These are phyloP conservation scores for Debaryomycetaceae sp. DNA, from an alignment of 1,139 yeast genomes.

Conservation along the genomic window DNA sequence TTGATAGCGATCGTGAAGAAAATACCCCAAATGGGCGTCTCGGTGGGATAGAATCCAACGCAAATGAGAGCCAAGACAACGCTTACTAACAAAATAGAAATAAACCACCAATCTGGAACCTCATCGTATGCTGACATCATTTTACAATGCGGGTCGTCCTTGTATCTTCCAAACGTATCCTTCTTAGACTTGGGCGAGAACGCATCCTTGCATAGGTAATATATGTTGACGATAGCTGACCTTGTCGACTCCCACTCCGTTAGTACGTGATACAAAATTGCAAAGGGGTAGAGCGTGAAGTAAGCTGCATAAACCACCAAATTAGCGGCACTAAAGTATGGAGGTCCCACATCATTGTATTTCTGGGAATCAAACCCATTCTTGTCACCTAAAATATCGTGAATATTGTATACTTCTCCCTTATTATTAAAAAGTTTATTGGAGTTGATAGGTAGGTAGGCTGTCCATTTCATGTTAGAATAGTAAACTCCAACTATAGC, in stretches of 20 bases:
- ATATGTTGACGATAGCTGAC: constrained; percentile 35
- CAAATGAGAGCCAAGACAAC: constrained; percentile 29
- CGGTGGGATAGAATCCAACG: constrained; percentile 30
- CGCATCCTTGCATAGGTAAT: constrained; percentile 29
- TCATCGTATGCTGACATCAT: constrained; percentile 39
- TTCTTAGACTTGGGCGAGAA: constrained; percentile 16
- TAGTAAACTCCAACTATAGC: constrained; percentile 31
- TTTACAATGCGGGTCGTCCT: constrained; percentile 35
- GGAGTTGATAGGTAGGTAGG: constrained; percentile 38
- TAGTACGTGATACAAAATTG: constrained; percentile 34
- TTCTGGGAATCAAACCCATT: constrained; percentile 29
- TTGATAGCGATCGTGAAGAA: constrained; percentile 34
- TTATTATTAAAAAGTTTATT: constrained; percentile 34
- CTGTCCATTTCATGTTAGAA: constrained; percentile 39
- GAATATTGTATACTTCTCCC: constrained; percentile 32
- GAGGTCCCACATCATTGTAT: constrained; percentile 37
- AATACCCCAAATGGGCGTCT: constrained; percentile 37
- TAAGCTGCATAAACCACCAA: constrained; percentile 41
- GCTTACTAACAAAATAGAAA: constrained; percentile 25
- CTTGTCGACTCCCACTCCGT: constrained; percentile 47
- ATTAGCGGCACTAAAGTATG: constrained; percentile 43
- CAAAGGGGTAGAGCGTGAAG: constrained; percentile 42
- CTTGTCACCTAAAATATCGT: constrained; percentile 27
- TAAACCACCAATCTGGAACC: constrained; percentile 43
- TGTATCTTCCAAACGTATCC: constrained; percentile 17